A percentile compares a stretch with the other conserved stretches of the same genome.
These are phyloP conservation scores for Sporothrix sp. DNA, from an alignment of 2,329 filamentous ascomycete genomes.

Conservation along the genomic window DNA sequence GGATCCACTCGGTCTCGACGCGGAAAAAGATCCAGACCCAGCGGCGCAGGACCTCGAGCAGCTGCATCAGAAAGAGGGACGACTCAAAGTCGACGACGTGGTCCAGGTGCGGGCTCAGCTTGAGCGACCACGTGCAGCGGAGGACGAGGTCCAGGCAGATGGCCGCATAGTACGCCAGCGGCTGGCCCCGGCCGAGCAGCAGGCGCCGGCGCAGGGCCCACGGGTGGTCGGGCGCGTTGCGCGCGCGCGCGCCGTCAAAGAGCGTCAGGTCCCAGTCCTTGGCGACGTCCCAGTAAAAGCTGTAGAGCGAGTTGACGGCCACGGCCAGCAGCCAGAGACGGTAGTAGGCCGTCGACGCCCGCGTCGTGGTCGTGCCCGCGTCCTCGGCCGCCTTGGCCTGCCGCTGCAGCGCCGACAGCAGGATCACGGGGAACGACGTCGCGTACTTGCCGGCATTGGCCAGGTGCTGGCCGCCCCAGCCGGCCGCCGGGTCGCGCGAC, in stretches of 20 bases:
- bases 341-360: constrained; percentile 34
- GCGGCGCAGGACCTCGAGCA: constrained; percentile 74
- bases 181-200: constrained; percentile 51
- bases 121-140: constrained; percentile 84
- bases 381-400: constrained; percentile 37
- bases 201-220: constrained; percentile 69
- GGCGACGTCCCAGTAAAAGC: constrained; percentile 97
- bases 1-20: constrained; percentile 85
- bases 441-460: constrained; percentile 93
- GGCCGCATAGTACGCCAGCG: constrained; percentile 71
- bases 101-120: constrained; percentile 72
- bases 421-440: constrained; percentile 86
- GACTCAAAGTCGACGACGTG: constrained; percentile 80
- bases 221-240: constrained; percentile 55
- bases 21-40: constrained; percentile 98
- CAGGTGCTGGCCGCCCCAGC: constrained; percentile 77
- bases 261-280: constrained; percentile 95
- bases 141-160: constrained; percentile 71
- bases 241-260: constrained; percentile 49
- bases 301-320: constrained; percentile 77
- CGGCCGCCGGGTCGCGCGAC: constrained; percentile 23
- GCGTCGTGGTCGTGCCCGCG: constrained; percentile 15
- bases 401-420: constrained; percentile 66
- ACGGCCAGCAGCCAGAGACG: constrained; percentile 61
- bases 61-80: constrained; percentile 78